These are phyloP conservation scores for Ogataea nonfermentans DNA, from an alignment of 805 yeast genomes.

Conservation along the genomic window DNA sequence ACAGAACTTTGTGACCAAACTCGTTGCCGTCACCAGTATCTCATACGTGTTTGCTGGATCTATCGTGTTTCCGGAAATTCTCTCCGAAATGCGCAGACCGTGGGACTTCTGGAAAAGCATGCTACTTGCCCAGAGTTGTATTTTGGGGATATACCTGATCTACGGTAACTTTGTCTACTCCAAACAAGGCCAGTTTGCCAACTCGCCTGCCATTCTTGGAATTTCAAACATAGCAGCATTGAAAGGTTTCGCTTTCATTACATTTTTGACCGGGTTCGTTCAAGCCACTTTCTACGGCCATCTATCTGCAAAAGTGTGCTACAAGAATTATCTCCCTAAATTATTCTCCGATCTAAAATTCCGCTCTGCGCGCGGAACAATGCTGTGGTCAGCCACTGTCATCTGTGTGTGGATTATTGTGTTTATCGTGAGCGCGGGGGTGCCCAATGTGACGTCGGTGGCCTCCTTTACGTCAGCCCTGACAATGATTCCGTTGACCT, in stretches of 20 bases:
- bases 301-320: conserved; percentile 45
- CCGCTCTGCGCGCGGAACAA: conserved; percentile 33
- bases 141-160: conserved; percentile 39
- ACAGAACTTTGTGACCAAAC: conserved; percentile 27
- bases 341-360: conserved; percentile 34
- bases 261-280: conserved; percentile 39
- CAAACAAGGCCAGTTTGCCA: conserved; percentile 44
- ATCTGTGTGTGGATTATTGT: conserved; percentile 15
- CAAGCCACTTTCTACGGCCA: conserved; percentile 48
- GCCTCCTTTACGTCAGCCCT: conserved; percentile 28
- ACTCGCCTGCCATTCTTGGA: conserved; percentile 46
- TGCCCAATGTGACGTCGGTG: conserved; percentile 27
- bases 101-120: conserved; percentile 49
- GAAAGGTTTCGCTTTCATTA: conserved; percentile 39
- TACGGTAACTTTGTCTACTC: conserved; percentile 44
- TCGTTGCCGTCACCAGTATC: conserved; percentile 42
- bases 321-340: conserved; percentile 38
- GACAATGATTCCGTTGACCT: conserved; percentile 30
- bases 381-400: conserved; percentile 19
- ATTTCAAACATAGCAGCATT: conserved; percentile 29
- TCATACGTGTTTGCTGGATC: conserved; percentile 53
- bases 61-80: conserved; percentile 45
- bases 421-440: conserved; percentile 25
- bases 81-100: conserved; percentile 49
- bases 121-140: conserved; percentile 40